phyloP scores from a whole-genome alignment of 805 yeast genomes.

The Metschnikowia reukaufii region DNA sequence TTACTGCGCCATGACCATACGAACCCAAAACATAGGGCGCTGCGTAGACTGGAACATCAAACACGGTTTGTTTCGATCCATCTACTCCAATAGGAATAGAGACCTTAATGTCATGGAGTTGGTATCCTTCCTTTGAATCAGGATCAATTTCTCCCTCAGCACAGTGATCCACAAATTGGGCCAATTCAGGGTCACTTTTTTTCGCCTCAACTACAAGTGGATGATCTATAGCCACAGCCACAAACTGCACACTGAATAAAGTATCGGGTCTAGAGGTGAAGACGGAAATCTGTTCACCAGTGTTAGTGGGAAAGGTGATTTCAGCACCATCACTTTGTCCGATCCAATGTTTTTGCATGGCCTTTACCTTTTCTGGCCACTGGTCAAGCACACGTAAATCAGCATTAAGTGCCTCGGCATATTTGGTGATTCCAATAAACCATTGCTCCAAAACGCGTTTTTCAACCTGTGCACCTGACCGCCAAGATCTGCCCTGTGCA shows the following conservation, averaged over 20 bases:
- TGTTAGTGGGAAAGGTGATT: slow-evolving; percentile 47
- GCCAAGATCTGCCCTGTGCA: slow-evolving; percentile 86
- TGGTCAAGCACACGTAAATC: slow-evolving; percentile 62
- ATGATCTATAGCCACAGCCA: slow-evolving; percentile 77
- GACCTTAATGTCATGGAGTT: slow-evolving; percentile 44
- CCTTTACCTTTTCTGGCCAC: slow-evolving; percentile 89
- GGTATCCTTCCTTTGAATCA: slow-evolving; percentile 53
- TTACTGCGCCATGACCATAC: slow-evolving; percentile 92
- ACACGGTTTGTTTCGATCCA: slow-evolving; percentile 18
- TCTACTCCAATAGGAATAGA: slow-evolving; percentile 57
- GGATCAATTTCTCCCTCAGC: slow-evolving; percentile 43
- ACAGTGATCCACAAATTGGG: slow-evolving; percentile 47
- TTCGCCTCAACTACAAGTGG: slow-evolving; percentile 50
- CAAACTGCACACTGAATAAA: slow-evolving; percentile 73
- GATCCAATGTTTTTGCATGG: slow-evolving; percentile 94
- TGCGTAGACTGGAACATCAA: slow-evolving; percentile 68
- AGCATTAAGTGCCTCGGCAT: slow-evolving; percentile 61
- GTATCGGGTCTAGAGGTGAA: slow-evolving; percentile 95
- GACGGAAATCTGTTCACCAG: slow-evolving; percentile 39
- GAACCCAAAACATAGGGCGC: slow-evolving; percentile 87
- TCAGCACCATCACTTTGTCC: slow-evolving; percentile 84
- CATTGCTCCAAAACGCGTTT: slow-evolving; percentile 81
- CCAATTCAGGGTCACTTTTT: slow-evolving; percentile 39
- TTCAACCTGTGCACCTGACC: slow-evolving; percentile 95
- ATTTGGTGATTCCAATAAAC: slow-evolving; percentile 88